phyloP scores from a whole-genome alignment of 2,329 filamentous ascomycete species.

The Dendryphion nanum region DNA sequence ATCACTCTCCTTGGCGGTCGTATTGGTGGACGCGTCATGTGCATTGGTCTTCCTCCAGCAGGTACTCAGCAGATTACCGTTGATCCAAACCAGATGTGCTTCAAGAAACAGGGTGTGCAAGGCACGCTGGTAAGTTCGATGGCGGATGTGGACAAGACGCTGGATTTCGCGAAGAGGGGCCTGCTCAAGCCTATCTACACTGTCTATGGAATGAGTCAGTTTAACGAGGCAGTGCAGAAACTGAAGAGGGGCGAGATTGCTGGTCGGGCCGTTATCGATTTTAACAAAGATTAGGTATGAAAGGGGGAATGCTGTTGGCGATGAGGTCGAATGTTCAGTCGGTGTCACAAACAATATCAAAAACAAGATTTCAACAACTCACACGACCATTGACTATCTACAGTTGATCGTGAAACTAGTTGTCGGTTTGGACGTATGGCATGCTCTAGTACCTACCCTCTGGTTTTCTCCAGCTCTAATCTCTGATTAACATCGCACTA shows the following conservation, averaged over 20 bases:
- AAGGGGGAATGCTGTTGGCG: no score
- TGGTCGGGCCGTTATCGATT: constrained; percentile 55
- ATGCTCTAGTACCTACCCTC: no score
- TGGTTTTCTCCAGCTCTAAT: no score
- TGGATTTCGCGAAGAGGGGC: constrained; percentile 52
- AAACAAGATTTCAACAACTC: no score
- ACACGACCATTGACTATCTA: no score
- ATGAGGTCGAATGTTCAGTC: no score
- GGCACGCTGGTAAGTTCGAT: constrained; percentile 47
- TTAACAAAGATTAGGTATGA: constrained; percentile 41
- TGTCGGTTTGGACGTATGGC: no score
- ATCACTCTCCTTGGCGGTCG: constrained; percentile 42
- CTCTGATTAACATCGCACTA: no score
- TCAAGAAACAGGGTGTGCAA: constrained; percentile 34
- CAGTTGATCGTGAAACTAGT: no score
- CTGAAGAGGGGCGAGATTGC: constrained; percentile 51
- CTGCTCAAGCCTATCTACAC: constrained; percentile 52
- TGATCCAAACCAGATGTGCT: constrained; percentile 34
- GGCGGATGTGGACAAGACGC: constrained; percentile 47
- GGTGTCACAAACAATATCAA: no score
- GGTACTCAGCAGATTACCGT: constrained; percentile 30
- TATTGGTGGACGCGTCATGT: constrained; percentile 54
- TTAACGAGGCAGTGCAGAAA: constrained; percentile 53
- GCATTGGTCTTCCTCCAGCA: constrained; percentile 45
- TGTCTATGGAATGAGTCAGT: constrained; percentile 46